Percentiles rank a stretch among this genome's conserved stretches.
Evolutionary conservation across 2,329 filamentous ascomycete species (phyloP).

Genomic region (Plectosphaerella sp.): DNA sequence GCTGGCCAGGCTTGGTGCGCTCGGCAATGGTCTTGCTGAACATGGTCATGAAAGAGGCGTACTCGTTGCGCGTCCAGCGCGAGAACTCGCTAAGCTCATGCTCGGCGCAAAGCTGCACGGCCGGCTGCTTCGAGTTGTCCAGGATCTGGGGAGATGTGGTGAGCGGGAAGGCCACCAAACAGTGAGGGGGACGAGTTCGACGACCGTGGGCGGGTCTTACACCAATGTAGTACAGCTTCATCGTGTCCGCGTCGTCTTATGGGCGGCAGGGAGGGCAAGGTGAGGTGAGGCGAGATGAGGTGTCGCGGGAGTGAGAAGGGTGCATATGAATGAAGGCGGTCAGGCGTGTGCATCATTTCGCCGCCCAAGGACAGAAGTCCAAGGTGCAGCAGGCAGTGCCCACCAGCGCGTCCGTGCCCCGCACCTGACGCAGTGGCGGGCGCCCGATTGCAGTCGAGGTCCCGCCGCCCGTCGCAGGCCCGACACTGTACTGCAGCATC

Average conservation of each 20-base stretch:
- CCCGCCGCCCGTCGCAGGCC: neutral
- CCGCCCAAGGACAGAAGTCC: too few species aligned
- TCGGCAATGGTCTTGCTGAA: slow-evolving; percentile 87
- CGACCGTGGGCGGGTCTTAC: slow-evolving; percentile 44
- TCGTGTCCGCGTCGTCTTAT: slow-evolving; percentile 34
- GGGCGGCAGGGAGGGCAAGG: neutral
- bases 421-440: neutral
- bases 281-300: neutral
- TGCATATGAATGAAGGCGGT: neutral
- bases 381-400: too few species aligned
- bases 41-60: slow-evolving; percentile 71
- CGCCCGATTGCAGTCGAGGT: neutral
- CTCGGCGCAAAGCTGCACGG: slow-evolving; percentile 71
- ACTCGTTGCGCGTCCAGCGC: slow-evolving; percentile 70
- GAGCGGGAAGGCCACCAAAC: neutral
- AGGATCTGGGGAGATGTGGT: slow-evolving; percentile 55
- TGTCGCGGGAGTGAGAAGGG: neutral
- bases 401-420: neutral
- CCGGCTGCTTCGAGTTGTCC: slow-evolving; percentile 72
- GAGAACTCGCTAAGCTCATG: slow-evolving; percentile 76
- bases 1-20: slow-evolving; percentile 72
- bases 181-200: neutral
- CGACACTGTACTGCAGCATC: neutral
- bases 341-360: neutral
- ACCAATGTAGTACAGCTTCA: slow-evolving; percentile 87